Evolutionary conservation across 805 yeast genomes (phyloP).

Genomic region (Starmerella scarabaei): DNA sequence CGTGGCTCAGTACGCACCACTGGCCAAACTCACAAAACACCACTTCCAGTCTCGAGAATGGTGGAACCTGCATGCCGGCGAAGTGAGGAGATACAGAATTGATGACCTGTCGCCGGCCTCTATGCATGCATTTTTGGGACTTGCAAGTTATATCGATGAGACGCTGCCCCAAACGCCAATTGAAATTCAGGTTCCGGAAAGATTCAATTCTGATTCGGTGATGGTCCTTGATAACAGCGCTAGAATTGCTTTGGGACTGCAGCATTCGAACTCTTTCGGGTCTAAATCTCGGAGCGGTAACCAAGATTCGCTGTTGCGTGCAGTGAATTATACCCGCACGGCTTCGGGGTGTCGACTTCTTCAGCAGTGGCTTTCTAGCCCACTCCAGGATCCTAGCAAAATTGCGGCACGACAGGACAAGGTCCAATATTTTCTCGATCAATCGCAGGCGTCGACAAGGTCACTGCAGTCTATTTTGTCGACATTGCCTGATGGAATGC

Average conservation of each 20-base stretch:
- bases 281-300: conserved; percentile 25
- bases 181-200: conserved; percentile 53
- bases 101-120: conserved; percentile 28
- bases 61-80: conserved; percentile 5
- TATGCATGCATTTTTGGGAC: conserved; percentile 45
- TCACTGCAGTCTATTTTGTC: conserved; percentile 44
- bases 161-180: conserved; percentile 58
- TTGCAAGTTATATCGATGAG: conserved; percentile 55
- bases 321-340: conserved; percentile 63
- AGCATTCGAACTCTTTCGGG: not conserved
- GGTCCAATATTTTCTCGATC: conserved; percentile 33
- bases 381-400: conserved; percentile 47
- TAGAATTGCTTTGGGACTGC: conserved; percentile 3
- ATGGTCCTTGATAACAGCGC: conserved; percentile 61
- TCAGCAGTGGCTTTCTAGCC: conserved; percentile 71
- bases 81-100: conserved; percentile 2
- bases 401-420: conserved; percentile 44
- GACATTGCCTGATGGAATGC: conserved; percentile 35
- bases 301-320: conserved; percentile 47
- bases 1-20: conserved; percentile 20
- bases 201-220: conserved; percentile 38
- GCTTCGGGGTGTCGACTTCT: conserved; percentile 70
- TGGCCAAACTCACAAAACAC: conserved; percentile 39
- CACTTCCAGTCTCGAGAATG: conserved; percentile 27
- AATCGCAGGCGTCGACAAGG: conserved; percentile 40